Evolutionary conservation across 768 basidiomycete genomes (phyloP).

Genomic region (Lenzites betulinus): DNA sequence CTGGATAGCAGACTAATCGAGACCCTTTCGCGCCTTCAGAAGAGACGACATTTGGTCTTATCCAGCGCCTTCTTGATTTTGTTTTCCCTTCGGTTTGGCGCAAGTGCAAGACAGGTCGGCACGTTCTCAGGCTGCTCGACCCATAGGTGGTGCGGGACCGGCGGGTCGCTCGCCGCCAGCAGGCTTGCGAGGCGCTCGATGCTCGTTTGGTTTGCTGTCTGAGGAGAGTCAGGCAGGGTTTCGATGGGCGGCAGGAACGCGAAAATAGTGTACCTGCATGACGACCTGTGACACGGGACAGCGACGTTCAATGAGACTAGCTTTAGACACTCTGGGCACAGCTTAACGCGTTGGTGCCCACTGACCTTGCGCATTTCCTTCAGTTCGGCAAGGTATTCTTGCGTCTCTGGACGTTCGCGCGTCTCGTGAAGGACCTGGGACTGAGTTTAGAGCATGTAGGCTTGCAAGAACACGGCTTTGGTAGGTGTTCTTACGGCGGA

Average conservation of each 20-base stretch:
- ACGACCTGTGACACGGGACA: slow-evolving; percentile 33
- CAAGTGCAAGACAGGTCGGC: slow-evolving; percentile 46
- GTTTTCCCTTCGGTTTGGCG: slow-evolving; percentile 42
- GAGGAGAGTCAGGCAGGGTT: not conserved
- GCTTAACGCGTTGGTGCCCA: not conserved
- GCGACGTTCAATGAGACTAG: not conserved
- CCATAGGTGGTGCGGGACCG: slow-evolving; percentile 44
- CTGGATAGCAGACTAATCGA: too few species aligned
- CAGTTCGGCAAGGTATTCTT: slow-evolving; percentile 41
- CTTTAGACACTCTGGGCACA: not conserved
- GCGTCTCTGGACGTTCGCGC: slow-evolving; percentile 39
- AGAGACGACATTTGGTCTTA: slow-evolving; percentile 42
- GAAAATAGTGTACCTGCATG: slow-evolving; percentile 36
- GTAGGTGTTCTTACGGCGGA: slow-evolving; percentile 34
- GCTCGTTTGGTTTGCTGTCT: slow-evolving; percentile 38
- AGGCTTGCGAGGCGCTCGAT: slow-evolving; percentile 36
- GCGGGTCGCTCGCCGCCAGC: slow-evolving; percentile 30
- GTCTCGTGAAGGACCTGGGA: slow-evolving; percentile 44
- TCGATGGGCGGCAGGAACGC: not conserved
- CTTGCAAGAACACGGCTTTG: too few species aligned
- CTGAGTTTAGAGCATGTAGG: too few species aligned
- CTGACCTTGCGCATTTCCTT: slow-evolving; percentile 44
- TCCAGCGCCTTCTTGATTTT: slow-evolving; percentile 44
- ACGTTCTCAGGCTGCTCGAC: slow-evolving; percentile 46
- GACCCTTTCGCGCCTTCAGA: too few species aligned